Percentiles rank a stretch among this genome's conserved stretches.
phyloP scores from a whole-genome alignment of 2,329 filamentous ascomycete species.

The Fusarium sp. region DNA sequence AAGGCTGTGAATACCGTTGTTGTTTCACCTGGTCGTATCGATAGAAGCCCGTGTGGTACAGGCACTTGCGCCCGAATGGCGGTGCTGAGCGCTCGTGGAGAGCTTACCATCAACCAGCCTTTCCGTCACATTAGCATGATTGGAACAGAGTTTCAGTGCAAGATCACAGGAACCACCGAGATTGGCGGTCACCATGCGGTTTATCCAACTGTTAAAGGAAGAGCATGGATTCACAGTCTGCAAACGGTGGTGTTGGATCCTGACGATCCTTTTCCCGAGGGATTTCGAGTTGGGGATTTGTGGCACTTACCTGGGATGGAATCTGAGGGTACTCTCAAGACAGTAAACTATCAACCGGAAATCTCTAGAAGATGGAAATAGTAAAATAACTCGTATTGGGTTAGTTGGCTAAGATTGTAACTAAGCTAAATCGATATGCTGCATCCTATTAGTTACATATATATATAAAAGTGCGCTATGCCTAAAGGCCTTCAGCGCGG shows the following conservation, averaged over 20 bases:
- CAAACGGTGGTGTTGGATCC: slow-evolving; percentile 57
- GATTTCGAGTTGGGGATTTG: no score
- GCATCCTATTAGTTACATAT: no score
- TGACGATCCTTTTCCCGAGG: slow-evolving; percentile 58
- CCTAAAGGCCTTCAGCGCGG: no score
- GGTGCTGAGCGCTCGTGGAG: slow-evolving; percentile 54
- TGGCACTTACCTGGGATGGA: no score
- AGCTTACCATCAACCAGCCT: slow-evolving; percentile 49
- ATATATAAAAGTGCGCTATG: no score
- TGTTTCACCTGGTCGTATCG: slow-evolving; percentile 57
- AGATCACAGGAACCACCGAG: slow-evolving; percentile 52
- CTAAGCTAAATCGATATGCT: no score
- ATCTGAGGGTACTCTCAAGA: no score
- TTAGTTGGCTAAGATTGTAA: no score
- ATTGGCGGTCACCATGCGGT: slow-evolving; percentile 55
- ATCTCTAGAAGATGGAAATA: no score
- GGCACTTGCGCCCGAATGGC: slow-evolving; percentile 58
- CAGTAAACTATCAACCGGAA: no score
- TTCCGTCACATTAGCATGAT: slow-evolving; percentile 56
- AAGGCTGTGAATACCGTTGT: slow-evolving; percentile 54
- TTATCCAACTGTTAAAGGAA: slow-evolving; percentile 54
- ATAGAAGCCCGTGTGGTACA: slow-evolving; percentile 59
- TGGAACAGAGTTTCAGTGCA: slow-evolving; percentile 55
- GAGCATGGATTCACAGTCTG: slow-evolving; percentile 59
- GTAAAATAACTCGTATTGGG: no score